Evolutionary conservation across 2,329 filamentous ascomycete species (phyloP), one percentile per base, ranked within the genome.

Genomic region (Stromatinia cepivora): DNA sequence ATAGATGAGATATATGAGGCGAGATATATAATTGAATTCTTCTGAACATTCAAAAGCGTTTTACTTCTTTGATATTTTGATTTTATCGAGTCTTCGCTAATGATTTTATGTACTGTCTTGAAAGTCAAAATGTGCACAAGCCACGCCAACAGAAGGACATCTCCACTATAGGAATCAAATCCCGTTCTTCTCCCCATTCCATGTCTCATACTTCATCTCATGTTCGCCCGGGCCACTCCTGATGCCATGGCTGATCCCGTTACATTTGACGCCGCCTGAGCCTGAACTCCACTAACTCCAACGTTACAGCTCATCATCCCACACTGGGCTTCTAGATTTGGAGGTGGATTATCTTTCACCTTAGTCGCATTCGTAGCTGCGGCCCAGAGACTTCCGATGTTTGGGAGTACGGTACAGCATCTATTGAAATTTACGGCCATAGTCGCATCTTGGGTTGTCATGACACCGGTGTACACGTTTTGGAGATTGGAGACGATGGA

Each of bases 341-440:
- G 72, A 42, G 68, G 64, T 22, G 34, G n/a, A 17, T 52, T 58
- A 42, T 61, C 63, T 15, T 45, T 22, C 11, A 59, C 65, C 34
- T 68, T 70, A 28, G 66, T 71, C 28, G 71, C 71, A 52, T 69
- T 72, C 1, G 64, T 56, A 2, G 69, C 71, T 3, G 71, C 64
- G 13, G 66, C 45, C 67, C 71, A 72, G 5, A 73, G 63, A n/a
- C 20, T 61, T 13, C 67, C 67, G 28, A 73, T 73, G 0, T 69
- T 71, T 20, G 72, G 72, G 7, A 73, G 53, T 3, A 73, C 67
- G 7, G 71, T 73, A 57, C 72, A 73, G 52, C 71, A 73, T 25
- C 71, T 48, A 31, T 72, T 73, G 54, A 72, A 72, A 46, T 73
- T 73, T 3, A 72, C 67, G 15, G 72, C 72, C 39, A 70, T 68